phyloP scores from a whole-genome alignment of 345 rosid species.

The Linum lewisii region DNA sequence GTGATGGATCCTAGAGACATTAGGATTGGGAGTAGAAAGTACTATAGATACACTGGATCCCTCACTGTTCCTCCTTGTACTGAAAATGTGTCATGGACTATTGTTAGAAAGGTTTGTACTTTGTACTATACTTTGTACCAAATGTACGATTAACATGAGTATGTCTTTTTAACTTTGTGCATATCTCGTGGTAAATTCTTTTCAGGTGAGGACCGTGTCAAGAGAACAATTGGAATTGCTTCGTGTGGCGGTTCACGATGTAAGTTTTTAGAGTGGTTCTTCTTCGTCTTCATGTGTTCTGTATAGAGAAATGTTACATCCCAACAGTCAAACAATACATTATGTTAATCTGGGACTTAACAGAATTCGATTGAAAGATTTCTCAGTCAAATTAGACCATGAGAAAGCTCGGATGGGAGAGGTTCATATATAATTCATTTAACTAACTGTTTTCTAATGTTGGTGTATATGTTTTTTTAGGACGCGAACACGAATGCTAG shows the following conservation, averaged over 20 bases:
- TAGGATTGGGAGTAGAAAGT: conserved; percentile 47
- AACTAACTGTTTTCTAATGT: neutral
- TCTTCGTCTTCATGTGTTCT: no score
- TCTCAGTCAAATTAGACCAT: neutral
- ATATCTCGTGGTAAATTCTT: neutral
- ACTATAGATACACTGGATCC: conserved; percentile 73
- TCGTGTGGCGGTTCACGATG: conserved; percentile 76
- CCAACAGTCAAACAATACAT: no score
- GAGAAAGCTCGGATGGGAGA: no score
- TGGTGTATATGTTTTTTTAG: conserved; percentile 23
- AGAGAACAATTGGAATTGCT: conserved; percentile 50
- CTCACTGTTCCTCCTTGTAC: conserved; percentile 86
- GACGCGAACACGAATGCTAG: conserved; percentile 54
- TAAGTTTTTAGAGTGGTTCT: conserved; percentile 19
- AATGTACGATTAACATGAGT: neutral
- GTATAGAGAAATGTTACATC: no score
- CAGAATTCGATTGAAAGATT: no score
- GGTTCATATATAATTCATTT: no score
- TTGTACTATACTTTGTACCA: no score
- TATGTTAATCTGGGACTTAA: no score
- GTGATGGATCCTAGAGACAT: conserved; percentile 40
- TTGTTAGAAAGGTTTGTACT: conserved; percentile 41
- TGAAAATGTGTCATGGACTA: conserved; percentile 62
- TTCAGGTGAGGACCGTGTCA: conserved; percentile 52
- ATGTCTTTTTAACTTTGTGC: neutral